These are phyloP conservation scores for Fusarium robinianum DNA, from an alignment of 2,329 filamentous ascomycete genomes.

Conservation along the genomic window DNA sequence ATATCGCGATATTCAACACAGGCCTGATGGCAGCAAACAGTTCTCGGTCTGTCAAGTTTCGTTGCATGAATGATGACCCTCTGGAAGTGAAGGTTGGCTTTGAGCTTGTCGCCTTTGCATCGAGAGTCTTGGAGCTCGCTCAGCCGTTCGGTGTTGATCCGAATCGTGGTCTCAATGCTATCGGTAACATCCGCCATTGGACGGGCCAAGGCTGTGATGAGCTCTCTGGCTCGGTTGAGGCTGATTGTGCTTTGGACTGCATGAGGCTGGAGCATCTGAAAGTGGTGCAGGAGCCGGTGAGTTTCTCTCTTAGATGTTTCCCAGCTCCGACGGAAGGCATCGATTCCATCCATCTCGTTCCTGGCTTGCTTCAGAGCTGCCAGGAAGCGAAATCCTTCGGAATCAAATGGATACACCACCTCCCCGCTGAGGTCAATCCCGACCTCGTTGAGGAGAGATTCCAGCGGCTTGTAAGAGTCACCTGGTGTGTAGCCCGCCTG, in stretches of 20 bases:
- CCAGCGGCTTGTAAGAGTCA: constrained; percentile 1
- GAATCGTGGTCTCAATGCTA: constrained; percentile 12
- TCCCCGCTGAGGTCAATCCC: not conserved
- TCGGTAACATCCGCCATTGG: constrained; percentile 27
- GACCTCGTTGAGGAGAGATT: not conserved
- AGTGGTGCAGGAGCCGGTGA: constrained; percentile 9
- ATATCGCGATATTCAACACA: constrained; percentile 19
- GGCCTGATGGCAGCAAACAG: constrained; percentile 10
- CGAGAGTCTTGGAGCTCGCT: constrained; percentile 7
- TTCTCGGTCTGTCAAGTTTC: constrained; percentile 21
- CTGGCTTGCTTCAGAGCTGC: not conserved
- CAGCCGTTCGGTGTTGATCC: not conserved
- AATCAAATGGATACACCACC: constrained; percentile 24
- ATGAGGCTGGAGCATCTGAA: constrained; percentile 18
- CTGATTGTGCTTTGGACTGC: constrained; percentile 23
- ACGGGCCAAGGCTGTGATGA: constrained; percentile 8
- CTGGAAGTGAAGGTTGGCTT: too few species aligned
- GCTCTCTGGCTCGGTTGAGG: constrained; percentile 17
- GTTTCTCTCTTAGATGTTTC: constrained; percentile 17
- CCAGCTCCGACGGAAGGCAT: constrained; percentile 23
- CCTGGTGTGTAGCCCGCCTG: constrained; percentile 13
- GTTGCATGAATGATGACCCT: too few species aligned
- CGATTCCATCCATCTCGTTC: not conserved
- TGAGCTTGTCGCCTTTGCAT: too few species aligned
- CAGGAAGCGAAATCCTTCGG: constrained; percentile 21